phyloP scores from a whole-genome alignment of 495 filamentous ascomycete species.

The Daldinia decipiens region DNA sequence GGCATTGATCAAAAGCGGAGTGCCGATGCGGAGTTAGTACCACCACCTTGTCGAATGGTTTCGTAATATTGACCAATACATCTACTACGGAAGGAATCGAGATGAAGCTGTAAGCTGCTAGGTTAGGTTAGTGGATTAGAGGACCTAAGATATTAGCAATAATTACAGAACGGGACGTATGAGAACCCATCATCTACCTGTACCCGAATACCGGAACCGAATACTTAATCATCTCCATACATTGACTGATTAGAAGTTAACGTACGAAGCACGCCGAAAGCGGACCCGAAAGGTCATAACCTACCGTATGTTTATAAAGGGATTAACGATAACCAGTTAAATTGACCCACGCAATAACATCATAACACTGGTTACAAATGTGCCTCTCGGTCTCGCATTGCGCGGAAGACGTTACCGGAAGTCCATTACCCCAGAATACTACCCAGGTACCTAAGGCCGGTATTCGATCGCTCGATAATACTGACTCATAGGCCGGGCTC shows the following conservation, averaged over 20 bases:
- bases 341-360: neutral
- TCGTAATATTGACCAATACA: constrained; percentile 7
- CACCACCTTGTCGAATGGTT: constrained; percentile 27
- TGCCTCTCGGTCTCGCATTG: neutral
- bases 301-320: constrained; percentile 3
- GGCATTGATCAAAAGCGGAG: constrained; percentile 33
- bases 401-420: neutral
- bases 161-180: constrained; percentile 1
- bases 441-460: neutral
- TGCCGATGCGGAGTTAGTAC: constrained; percentile 33
- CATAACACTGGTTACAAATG: neutral
- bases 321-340: neutral
- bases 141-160: constrained; percentile 3
- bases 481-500: neutral
- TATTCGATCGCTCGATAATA: neutral
- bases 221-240: neutral
- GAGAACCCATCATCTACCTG: neutral
- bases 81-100: neutral
- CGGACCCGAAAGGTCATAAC: neutral
- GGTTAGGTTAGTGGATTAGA: neutral
- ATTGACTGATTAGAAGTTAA: neutral
- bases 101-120: neutral
- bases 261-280: neutral
- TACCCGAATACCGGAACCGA: too few relatives aligned
- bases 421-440: neutral